Conservation (phyloP, 1,284 basidiomycete species). For the Fistulinella cinereoalba region DNA sequence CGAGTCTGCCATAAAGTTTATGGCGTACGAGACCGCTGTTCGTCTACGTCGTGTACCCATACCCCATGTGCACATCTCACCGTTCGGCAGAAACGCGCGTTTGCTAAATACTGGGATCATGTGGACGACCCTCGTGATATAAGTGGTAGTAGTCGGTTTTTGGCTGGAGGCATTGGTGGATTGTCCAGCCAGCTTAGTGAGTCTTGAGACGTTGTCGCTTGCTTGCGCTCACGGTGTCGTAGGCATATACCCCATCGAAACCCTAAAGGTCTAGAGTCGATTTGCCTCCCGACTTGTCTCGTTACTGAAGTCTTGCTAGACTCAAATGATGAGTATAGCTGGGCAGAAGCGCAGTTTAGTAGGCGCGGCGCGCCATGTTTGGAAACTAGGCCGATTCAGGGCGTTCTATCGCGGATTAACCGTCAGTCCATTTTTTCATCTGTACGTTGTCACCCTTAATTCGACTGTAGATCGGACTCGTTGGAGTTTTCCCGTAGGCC, state of each 20-base stretch:
- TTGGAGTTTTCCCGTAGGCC: slow-evolving; percentile 86
- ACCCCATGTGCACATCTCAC: slow-evolving; percentile 15
- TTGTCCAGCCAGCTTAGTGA: slow-evolving; percentile 89
- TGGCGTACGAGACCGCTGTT: slow-evolving; percentile 90
- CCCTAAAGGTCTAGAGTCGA: slow-evolving; percentile 60
- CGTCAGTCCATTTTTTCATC: slow-evolving; percentile 47
- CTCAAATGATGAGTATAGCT: slow-evolving; percentile 90
- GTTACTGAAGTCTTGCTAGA: slow-evolving; percentile 44
- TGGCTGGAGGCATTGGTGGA: slow-evolving; percentile 95
- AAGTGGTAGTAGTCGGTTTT: slow-evolving; percentile 87
- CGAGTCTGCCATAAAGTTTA: slow-evolving; percentile 98
- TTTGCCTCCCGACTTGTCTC: slow-evolving; percentile 2
- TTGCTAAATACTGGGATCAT: slow-evolving; percentile 89
- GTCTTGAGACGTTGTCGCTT: slow-evolving; percentile 25
- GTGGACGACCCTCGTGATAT: slow-evolving; percentile 91
- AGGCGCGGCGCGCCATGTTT: slow-evolving; percentile 62
- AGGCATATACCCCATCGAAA: slow-evolving; percentile 91
- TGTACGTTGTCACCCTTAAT: slow-evolving; percentile 13
- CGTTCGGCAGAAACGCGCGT: slow-evolving; percentile 76
- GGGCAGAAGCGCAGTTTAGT: slow-evolving; percentile 60
- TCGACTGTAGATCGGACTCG: slow-evolving; percentile 68
- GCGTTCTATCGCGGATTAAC: slow-evolving; percentile 91
- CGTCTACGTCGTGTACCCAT: slow-evolving; percentile 34
- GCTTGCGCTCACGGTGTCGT: slow-evolving; percentile 12
- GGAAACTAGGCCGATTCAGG: slow-evolving; percentile 78